Conservation (phyloP, 495 filamentous ascomycete species). For the Penicillium pulvis region DNA sequence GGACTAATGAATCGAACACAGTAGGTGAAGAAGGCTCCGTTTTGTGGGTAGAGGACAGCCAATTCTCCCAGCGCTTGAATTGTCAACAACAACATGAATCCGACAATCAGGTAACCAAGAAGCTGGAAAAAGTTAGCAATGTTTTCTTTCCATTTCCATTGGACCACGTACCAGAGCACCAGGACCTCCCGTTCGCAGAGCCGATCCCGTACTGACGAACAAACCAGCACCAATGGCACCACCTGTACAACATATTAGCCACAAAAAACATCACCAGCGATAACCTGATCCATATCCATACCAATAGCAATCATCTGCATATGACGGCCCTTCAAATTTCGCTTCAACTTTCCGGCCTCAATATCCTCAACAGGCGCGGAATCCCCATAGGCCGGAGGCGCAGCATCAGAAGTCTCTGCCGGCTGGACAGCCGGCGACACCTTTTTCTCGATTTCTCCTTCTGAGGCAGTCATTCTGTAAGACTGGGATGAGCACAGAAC, state of each 20-base stretch:
- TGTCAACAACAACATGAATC: constrained; percentile 54
- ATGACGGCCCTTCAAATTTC: constrained; percentile 57
- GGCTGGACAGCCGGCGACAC: constrained; percentile 10
- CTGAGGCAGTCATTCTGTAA: constrained; percentile 23
- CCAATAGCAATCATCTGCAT: constrained; percentile 80
- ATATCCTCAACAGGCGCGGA: constrained; percentile 31
- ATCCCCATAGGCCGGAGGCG: constrained; percentile 14
- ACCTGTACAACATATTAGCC: constrained; percentile 26
- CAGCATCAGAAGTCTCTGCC: constrained; percentile 1
- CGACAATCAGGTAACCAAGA: constrained; percentile 53
- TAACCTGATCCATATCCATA: constrained; percentile 17
- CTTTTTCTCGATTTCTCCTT: constrained; percentile 26
- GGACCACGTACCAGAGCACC: constrained; percentile 31
- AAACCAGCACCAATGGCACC: constrained; percentile 58
- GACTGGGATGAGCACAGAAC: not conserved
- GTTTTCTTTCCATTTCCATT: not conserved
- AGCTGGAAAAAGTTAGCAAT: constrained; percentile 28
- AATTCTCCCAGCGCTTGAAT: constrained; percentile 71
- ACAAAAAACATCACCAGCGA: not conserved
- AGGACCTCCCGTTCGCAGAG: constrained; percentile 45
- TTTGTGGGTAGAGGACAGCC: constrained; percentile 69
- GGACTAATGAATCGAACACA: constrained; percentile 57
- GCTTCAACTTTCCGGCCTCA: constrained; percentile 51
- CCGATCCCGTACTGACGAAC: constrained; percentile 52
- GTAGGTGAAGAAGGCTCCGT: constrained; percentile 63